Conservation (phyloP, 257 asterid genomes). For the Leonotis leonurus region DNA sequence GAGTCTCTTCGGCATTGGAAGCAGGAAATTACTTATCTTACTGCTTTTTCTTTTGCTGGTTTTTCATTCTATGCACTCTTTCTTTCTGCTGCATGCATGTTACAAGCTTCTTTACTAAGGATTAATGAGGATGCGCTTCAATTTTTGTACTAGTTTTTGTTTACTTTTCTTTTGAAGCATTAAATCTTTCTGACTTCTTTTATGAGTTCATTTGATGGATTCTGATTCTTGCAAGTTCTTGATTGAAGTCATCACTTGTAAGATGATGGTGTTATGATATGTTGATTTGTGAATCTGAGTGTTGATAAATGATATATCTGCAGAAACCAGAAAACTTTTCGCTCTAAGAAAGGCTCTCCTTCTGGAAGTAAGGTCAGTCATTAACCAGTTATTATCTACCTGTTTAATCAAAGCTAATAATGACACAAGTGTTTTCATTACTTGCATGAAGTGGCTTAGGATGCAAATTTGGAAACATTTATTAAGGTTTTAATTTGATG, state of each 20-base stretch:
- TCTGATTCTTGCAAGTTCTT: neutral
- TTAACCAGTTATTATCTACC: neutral
- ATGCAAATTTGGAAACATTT: neutral
- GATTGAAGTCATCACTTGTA: neutral
- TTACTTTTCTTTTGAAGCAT: neutral
- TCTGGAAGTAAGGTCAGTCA: constrained; percentile 35
- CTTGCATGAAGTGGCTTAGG: neutral
- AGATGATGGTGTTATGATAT: neutral
- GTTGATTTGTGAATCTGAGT: neutral
- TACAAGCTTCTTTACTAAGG: constrained; percentile 4
- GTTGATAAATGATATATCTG: neutral
- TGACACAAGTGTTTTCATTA: neutral
- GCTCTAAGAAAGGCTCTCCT: constrained; percentile 34
- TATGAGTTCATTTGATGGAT: neutral
- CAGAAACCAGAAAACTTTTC: constrained; percentile 42
- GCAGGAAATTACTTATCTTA: constrained; percentile 25
- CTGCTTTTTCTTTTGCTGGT: neutral
- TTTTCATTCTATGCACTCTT: neutral
- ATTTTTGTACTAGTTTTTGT: neutral
- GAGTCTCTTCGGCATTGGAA: constrained; percentile 49
- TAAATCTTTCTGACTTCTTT: neutral
- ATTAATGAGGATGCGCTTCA: neutral
- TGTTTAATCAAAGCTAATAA: neutral
- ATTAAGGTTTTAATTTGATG: neutral
- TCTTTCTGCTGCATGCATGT: constrained; percentile 24